A percentile compares a stretch with the other conserved stretches of the same genome.
Evolutionary conservation across 192 early-diverging fungal genomes (phyloP).

Genomic region (Dissophora globulifera): DNA sequence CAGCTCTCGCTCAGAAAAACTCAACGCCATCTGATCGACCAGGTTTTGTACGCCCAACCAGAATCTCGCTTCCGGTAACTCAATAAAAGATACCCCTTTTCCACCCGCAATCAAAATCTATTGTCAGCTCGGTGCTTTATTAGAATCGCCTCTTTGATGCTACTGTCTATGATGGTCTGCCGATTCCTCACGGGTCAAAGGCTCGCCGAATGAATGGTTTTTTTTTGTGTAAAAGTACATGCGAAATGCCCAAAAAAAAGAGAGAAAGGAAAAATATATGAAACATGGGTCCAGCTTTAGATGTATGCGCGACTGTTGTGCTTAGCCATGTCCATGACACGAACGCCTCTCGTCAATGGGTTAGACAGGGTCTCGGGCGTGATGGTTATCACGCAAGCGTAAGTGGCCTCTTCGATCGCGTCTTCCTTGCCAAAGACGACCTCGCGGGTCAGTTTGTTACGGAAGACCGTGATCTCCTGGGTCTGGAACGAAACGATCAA

Average conservation of each 20-base stretch:
- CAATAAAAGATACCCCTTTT: no score
- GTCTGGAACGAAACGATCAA: constrained; percentile 90
- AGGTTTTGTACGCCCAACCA: constrained; percentile 22
- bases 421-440: constrained; percentile 90
- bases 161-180: constrained; percentile 7
- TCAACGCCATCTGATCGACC: constrained; percentile 32
- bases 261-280: constrained; percentile 8
- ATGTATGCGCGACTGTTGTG: constrained; percentile 58
- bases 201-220: no score
- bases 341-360: constrained; percentile 91
- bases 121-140: background rate
- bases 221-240: constrained; percentile 44
- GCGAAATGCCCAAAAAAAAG: constrained; percentile 23
- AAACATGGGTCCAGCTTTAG: constrained; percentile 8
- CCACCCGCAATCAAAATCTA: no score
- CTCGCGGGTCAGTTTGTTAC: constrained; percentile 84
- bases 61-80: background rate
- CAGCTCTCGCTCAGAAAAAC: constrained; percentile 25
- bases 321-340: constrained; percentile 92
- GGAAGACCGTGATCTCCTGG: constrained; percentile 94
- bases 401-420: constrained; percentile 86
- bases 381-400: constrained; percentile 92
- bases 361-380: constrained; percentile 81
- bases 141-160: background rate
- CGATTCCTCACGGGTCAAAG: no score